Percentiles rank a stretch among this genome's conserved stretches.
Conservation (phyloP, 2,329 filamentous ascomycete genomes). For the Lasiodiplodia sp. region DNA sequence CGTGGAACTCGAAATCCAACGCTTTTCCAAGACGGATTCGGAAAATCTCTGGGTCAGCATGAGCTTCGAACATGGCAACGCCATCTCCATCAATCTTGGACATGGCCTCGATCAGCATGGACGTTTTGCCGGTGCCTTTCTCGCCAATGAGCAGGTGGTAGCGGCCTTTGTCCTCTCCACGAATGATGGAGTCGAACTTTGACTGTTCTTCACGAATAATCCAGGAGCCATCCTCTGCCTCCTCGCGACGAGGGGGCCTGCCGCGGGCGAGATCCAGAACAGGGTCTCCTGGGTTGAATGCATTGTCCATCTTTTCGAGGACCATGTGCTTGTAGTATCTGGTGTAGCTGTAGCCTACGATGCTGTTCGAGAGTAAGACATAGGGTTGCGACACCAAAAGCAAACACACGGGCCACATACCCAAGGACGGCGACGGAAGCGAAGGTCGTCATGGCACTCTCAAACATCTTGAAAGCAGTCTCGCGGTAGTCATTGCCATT, state of each 20-base stretch:
- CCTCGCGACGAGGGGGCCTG: constrained; percentile 38
- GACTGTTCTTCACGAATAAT: constrained; percentile 82
- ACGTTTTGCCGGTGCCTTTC: constrained; percentile 95
- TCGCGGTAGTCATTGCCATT: constrained; percentile 40
- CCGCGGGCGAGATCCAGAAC: constrained; percentile 71
- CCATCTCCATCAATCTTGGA: constrained; percentile 87
- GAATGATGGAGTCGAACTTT: constrained; percentile 82
- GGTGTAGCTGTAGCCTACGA: constrained; percentile 56
- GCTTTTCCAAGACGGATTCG: constrained; percentile 91
- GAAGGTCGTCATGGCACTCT: constrained; percentile 58
- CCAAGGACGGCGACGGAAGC: constrained; percentile 59
- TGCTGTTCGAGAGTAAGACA: constrained; percentile 26
- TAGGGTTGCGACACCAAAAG: background rate
- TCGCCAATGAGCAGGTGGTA: constrained; percentile 94
- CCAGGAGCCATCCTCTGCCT: constrained; percentile 71
- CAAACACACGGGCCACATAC: constrained; percentile 33
- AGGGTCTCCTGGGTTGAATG: constrained; percentile 91
- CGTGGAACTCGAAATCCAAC: constrained; percentile 94
- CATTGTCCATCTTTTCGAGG: constrained; percentile 89
- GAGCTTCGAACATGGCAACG: constrained; percentile 94
- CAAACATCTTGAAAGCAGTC: constrained; percentile 60
- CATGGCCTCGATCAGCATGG: constrained; percentile 97
- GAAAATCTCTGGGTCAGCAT: constrained; percentile 94
- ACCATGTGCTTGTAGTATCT: constrained; percentile 84
- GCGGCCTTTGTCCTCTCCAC: constrained; percentile 75